Conservation (phyloP, 768 basidiomycete genomes). For the Rhizopogon vesiculosus region DNA sequence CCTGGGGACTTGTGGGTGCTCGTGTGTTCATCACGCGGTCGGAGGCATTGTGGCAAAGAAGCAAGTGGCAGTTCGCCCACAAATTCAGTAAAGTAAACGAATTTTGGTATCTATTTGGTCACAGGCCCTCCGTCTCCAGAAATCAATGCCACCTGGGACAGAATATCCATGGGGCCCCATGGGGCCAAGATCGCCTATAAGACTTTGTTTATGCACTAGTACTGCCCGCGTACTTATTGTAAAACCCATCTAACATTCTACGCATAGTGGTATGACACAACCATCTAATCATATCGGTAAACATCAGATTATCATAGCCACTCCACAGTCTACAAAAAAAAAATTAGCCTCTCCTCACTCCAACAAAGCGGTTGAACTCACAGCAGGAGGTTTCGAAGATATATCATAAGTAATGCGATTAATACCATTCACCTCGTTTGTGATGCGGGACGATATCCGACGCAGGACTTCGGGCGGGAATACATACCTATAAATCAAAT, state of each 20-base stretch:
- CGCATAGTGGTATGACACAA: background rate
- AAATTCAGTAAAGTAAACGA: no score
- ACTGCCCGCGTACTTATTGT: no score
- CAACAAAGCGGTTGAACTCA: conserved; percentile 30
- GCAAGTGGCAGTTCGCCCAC: no score
- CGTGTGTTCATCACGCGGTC: background rate
- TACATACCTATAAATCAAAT: conserved; percentile 67
- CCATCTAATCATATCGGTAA: background rate
- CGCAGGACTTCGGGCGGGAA: conserved; percentile 89
- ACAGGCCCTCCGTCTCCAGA: no score
- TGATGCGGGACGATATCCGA: conserved; percentile 92
- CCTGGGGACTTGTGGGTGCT: background rate
- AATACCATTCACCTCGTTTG: conserved; percentile 95
- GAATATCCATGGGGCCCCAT: no score
- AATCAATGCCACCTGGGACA: no score
- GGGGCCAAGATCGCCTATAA: no score
- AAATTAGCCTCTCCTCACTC: background rate
- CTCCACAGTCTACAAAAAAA: conserved; percentile 35
- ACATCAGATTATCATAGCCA: conserved; percentile 33
- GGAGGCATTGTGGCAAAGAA: background rate
- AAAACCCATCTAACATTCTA: background rate
- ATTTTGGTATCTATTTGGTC: no score
- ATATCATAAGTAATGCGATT: conserved; percentile 96
- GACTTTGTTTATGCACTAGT: no score
- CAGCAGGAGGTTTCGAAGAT: conserved; percentile 94